These are phyloP conservation scores for Metrosideros polymorpha DNA, from an alignment of 441 rosid species.

Conservation along the genomic window DNA sequence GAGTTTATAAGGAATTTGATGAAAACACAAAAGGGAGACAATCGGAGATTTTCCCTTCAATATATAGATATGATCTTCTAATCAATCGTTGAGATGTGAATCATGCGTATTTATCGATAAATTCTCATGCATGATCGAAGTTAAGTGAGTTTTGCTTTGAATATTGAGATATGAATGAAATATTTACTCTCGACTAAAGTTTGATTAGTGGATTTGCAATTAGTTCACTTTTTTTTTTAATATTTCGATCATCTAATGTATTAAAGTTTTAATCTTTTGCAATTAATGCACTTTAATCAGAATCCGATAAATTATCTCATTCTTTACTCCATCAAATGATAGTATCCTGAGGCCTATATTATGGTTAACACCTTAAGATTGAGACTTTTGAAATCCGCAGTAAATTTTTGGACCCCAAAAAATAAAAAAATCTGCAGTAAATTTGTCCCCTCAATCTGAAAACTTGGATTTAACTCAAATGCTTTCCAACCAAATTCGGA, in stretches of 20 bases:
- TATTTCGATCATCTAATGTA: not conserved
- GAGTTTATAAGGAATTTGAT: not conserved
- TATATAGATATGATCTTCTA: not conserved
- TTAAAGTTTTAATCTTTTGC: not conserved
- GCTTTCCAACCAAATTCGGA: not conserved
- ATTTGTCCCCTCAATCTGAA: not conserved
- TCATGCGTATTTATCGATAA: not conserved
- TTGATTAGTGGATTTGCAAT: not conserved
- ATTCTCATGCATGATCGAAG: not conserved
- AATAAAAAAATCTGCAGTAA: not conserved
- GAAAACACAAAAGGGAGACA: not conserved
- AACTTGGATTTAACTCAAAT: not conserved
- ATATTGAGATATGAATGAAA: too few species aligned
- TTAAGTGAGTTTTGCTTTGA: not conserved
- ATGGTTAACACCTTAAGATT: not conserved
- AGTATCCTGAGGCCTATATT: not conserved
- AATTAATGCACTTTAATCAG: not conserved
- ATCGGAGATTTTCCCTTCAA: not conserved
- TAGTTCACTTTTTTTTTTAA: too few species aligned
- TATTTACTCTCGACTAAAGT: too few species aligned
- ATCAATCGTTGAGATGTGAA: not conserved
- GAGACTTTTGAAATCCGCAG: not conserved
- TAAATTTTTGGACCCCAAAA: too few species aligned
- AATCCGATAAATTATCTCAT: not conserved
- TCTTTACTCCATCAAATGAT: not conserved